Evolutionary conservation across 441 rosid genomes (phyloP).

Genomic region (Croton laevigatus): DNA sequence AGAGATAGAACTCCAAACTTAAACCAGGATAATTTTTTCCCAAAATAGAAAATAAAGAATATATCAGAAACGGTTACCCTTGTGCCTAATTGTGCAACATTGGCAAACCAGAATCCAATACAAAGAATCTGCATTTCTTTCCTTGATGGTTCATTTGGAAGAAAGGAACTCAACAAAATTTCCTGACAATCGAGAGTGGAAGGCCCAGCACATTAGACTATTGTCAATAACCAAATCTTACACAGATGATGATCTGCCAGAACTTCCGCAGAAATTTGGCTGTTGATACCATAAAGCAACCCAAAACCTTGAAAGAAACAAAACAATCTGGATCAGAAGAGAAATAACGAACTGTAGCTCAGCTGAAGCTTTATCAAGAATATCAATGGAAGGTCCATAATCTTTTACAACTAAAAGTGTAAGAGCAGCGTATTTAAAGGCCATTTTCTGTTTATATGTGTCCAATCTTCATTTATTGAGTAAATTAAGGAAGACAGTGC

Average conservation of each 20-base stretch:
- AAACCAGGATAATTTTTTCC: not conserved
- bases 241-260: conserved; percentile 57
- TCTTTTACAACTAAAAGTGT: not conserved
- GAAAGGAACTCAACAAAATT: conserved; percentile 55
- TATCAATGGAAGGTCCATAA: not conserved
- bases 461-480: not conserved
- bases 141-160: conserved; percentile 84
- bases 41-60: not conserved
- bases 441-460: not conserved
- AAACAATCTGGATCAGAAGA: conserved; percentile 1
- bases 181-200: conserved; percentile 94
- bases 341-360: not conserved
- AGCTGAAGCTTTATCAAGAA: not conserved
- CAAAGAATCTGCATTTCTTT: conserved; percentile 81
- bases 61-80: conserved; percentile 48
- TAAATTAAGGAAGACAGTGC: not conserved
- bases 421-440: not conserved
- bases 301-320: conserved; percentile 74
- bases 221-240: conserved; percentile 70
- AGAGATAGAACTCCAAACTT: not conserved
- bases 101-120: conserved; percentile 85
- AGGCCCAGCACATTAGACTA: conserved; percentile 79
- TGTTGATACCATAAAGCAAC: conserved; percentile 73
- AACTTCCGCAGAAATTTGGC: conserved; percentile 48
- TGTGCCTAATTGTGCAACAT: conserved; percentile 64